Percentiles rank a stretch among this genome's conserved stretches.
These are phyloP conservation scores for Apiospora hydei DNA, from an alignment of 2,329 filamentous ascomycete species.

Conservation along the genomic window DNA sequence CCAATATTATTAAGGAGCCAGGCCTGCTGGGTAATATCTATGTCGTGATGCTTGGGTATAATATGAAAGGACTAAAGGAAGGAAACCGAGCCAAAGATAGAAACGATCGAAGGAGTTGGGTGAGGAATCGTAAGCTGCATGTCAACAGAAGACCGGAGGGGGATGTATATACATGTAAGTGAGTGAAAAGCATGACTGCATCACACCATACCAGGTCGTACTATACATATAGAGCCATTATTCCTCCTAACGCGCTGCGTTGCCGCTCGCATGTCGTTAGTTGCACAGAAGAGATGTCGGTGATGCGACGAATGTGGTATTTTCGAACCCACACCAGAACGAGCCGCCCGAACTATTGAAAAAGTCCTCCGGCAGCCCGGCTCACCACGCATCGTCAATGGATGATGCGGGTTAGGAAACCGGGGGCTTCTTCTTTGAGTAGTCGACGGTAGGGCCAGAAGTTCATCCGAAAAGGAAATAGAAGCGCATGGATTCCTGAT, in stretches of 20 bases:
- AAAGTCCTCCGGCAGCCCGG: constrained; percentile 24
- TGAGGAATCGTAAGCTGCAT: constrained; percentile 15
- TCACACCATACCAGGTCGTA: neutral
- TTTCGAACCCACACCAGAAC: constrained; percentile 25
- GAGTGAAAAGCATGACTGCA: neutral
- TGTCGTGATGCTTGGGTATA: constrained; percentile 10
- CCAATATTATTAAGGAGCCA: constrained; percentile 32
- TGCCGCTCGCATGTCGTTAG: constrained; percentile 8
- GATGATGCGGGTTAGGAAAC: constrained; percentile 3
- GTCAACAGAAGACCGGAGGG: neutral
- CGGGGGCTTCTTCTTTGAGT: neutral
- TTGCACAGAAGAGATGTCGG: neutral
- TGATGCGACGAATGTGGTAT: neutral
- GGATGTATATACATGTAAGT: neutral
- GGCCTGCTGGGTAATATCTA: constrained; percentile 40
- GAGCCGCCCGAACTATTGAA: constrained; percentile 27
- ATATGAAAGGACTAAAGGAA: constrained; percentile 29
- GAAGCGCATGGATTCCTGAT: neutral
- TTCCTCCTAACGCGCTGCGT: neutral
- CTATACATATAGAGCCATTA: neutral
- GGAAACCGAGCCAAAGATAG: constrained; percentile 30
- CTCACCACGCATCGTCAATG: constrained; percentile 18
- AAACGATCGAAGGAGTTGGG: constrained; percentile 24
- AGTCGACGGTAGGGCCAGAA: constrained; percentile 13
- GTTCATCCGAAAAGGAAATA: constrained; percentile 6